Base-by-base conservation (phyloP, 768 basidiomycete species). In the Suillus subalutaceus region DNA sequence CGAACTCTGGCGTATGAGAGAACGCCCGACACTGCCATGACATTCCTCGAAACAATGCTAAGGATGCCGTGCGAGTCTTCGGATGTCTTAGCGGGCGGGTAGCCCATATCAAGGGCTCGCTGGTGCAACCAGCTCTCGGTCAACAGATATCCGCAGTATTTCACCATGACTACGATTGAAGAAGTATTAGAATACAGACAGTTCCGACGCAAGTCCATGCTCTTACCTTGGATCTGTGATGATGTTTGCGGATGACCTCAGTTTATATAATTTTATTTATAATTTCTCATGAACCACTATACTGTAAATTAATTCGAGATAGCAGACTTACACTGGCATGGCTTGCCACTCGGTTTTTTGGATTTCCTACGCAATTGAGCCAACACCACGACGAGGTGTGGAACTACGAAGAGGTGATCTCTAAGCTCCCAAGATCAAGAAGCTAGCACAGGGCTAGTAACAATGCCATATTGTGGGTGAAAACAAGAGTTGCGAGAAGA, bases 331-430 rank as follows among this genome's bases (percentile, higher is more conserved):
- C 58, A 26, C 26, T 26, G 26, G 26, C 26, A 30, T 41, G 58
- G 18, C 26, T 59, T 41, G 40, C 40, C 16, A 41, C 10, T 41
- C 4, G 26, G 38, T 26, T 59, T 59, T 26, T 59, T 59, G n/a
- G 38, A 59, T 26, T 59, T 59, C 23, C 23, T 59, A 18, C 57
- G 57, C 15, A 59, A 26, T 59, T 59, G 38, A 59, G 23, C 38
- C 5, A 26, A 26, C 38, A 59, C 40, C 5, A 41, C 16, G 58
- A 41, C 6, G 57, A 58, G 8, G 58, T 59, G 16, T 59, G 58
- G 58, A 59, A 59, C 26, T 26, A 40, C 0, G 26, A 41, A 9
- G 58, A 41, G 16, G 26, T 18, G 4, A 58, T 40, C 23, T 58
- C 57, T 41, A 26, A 59, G 18, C 23, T 59, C 16, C 58, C 40